phyloP scores from a whole-genome alignment of 164 flowering plant genomes.

The Piper betle region DNA sequence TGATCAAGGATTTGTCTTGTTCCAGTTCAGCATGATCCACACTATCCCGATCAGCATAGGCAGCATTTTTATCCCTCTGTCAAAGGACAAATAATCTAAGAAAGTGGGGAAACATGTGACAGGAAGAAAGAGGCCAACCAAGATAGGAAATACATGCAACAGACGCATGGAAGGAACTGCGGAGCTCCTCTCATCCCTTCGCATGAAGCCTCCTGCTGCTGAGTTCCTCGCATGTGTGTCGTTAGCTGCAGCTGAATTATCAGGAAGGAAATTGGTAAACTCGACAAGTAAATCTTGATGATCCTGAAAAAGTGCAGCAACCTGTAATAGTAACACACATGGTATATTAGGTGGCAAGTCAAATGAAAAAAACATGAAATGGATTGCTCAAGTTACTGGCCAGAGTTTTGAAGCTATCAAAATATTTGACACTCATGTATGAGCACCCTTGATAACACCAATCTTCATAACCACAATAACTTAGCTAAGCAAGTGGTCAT shows the following conservation, averaged over 20 bases:
- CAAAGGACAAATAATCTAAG: constrained; percentile 1
- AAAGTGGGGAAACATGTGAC: background rate
- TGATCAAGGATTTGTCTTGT: constrained; percentile 29
- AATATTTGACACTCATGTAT: too few relatives aligned
- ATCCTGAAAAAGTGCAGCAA: constrained; percentile 42
- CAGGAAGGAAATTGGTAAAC: constrained; percentile 61
- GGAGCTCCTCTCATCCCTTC: constrained; percentile 37
- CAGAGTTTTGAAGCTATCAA: too few relatives aligned
- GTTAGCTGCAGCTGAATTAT: constrained; percentile 32
- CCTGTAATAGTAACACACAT: constrained; percentile 22
- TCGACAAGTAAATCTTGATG: constrained; percentile 55
- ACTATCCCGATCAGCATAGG: constrained; percentile 45
- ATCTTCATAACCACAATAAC: too few relatives aligned
- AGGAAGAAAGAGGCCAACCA: background rate
- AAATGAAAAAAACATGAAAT: too few relatives aligned
- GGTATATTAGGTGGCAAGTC: too few relatives aligned
- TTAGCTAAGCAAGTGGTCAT: too few relatives aligned
- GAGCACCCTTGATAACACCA: too few relatives aligned
- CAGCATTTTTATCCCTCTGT: constrained; percentile 54
- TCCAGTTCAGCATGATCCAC: constrained; percentile 50
- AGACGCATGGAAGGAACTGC: constrained; percentile 33
- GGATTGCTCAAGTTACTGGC: too few relatives aligned
- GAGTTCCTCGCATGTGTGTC: constrained; percentile 30
- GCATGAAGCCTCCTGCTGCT: constrained; percentile 19
- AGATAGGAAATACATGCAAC: constrained; percentile 16